Conservation (phyloP, 202 grass and related monocot species). For the Hordeum pubiflorum region DNA sequence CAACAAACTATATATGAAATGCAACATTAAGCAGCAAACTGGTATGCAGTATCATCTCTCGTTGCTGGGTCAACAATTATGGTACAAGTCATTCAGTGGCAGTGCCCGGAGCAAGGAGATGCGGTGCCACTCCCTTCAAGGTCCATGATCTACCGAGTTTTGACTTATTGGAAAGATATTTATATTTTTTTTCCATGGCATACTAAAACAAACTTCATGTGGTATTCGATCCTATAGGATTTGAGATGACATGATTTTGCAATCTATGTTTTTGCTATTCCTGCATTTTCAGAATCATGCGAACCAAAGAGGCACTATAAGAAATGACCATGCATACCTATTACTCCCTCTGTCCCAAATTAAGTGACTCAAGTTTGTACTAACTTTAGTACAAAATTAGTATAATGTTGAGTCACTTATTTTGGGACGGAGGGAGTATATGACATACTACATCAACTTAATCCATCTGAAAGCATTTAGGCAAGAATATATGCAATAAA, state of each 20-base stretch:
- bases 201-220: background rate
- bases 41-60: background rate
- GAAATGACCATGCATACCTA: background rate
- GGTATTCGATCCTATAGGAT: background rate
- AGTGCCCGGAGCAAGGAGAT: background rate
- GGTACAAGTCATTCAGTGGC: background rate
- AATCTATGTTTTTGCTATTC: background rate
- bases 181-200: background rate
- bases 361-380: no score
- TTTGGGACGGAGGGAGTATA: background rate
- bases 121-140: background rate
- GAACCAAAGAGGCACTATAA: background rate
- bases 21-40: background rate
- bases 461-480: background rate
- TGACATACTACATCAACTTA: background rate
- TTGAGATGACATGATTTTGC: background rate
- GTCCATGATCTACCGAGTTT: background rate
- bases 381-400: no score
- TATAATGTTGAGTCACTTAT: no score
- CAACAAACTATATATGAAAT: conserved; percentile 1
- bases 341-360: no score
- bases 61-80: background rate
- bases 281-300: background rate
- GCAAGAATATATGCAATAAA: background rate
- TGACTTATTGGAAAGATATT: background rate